Evolutionary conservation across 164 flowering plant genomes (phyloP).

Genomic region (Protea cynaroides): DNA sequence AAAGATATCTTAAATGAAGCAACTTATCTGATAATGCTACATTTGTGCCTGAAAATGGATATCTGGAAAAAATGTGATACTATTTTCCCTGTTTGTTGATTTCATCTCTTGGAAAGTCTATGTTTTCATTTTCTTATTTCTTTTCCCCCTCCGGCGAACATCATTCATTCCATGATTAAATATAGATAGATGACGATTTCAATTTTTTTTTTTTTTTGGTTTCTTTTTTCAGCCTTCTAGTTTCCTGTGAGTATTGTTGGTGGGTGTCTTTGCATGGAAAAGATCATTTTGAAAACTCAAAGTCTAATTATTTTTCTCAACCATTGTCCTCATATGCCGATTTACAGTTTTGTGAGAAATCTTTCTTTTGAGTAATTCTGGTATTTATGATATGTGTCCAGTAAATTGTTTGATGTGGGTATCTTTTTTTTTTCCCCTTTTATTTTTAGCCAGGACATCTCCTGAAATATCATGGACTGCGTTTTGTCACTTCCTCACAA

Average conservation of each 20-base stretch:
- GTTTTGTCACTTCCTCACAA: slow-evolving; percentile 69
- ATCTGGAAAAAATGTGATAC: too few relatives aligned
- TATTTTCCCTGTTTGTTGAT: too few relatives aligned
- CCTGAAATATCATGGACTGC: slow-evolving; percentile 46
- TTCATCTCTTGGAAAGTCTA: too few relatives aligned
- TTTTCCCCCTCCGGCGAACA: not conserved
- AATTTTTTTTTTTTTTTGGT: too few relatives aligned
- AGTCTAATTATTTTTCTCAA: too few relatives aligned
- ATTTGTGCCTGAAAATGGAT: too few relatives aligned
- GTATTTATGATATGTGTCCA: not conserved
- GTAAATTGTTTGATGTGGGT: not conserved
- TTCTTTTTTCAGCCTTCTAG: not conserved
- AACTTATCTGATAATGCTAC: too few relatives aligned
- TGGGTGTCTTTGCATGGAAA: not conserved
- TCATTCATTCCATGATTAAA: too few relatives aligned
- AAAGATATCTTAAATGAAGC: too few relatives aligned
- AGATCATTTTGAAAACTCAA: too few relatives aligned
- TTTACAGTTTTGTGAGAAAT: not conserved
- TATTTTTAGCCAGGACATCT: slow-evolving; percentile 55
- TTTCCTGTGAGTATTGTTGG: not conserved
- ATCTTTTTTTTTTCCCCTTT: not conserved
- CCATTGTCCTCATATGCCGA: not conserved
- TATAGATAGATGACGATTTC: too few relatives aligned
- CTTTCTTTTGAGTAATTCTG: not conserved
- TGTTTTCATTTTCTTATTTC: too few relatives aligned